Evolutionary conservation across 208 protist genomes (phyloP), one percentile per base, ranked within the genome.

Genomic region (Angomonas deanei): DNA sequence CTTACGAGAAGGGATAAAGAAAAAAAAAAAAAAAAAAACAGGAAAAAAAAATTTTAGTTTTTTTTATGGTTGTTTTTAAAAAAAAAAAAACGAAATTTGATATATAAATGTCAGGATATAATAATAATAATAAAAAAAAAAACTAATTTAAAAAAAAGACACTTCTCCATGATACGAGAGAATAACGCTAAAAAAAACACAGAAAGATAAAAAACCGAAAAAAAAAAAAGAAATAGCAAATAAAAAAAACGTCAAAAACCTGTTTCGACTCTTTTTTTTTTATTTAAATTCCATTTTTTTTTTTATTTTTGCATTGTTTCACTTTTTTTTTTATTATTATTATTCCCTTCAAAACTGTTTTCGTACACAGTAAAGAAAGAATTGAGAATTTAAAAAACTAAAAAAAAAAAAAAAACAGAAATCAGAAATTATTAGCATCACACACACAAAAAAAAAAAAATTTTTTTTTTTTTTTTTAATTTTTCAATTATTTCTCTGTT

Each of bases 51-150:
- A 15, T 15, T 42, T 42, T 15, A 8, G 8, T 42, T 42, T 42
- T 42, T 42, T 42, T 58, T 58, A 32, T 36, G 19, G 3, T 58
- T n/a, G n/a, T n/a, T n/a, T n/a, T n/a, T n/a, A n/a, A n/a, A n/a
- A n/a, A n/a, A 19, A 32, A 31, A 19, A 31, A 17, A 30, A 23
- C 13, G 13, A 17, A 34, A 36, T 21, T 6, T 5, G 19, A 11
- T 26, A n/a, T 23, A 53, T n/a, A 15, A 24, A 42, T 8, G 26
- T 4, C 3, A 50, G 26, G 10, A 42, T 15, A 42, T 15, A 42
- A 42, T 15, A 42, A 42, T 15, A 42, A 42, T 15, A 42, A 15
- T n/a, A 42, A 42, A 42, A 42, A 42, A 42, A 42, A 15, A n/a
- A 42, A 42, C 8, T n/a, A 15, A 42, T 42, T 42, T 15, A 42